Evolutionary conservation across 371 early-diverging fungal genomes (phyloP).

Genomic region (Nematocida sp.): DNA sequence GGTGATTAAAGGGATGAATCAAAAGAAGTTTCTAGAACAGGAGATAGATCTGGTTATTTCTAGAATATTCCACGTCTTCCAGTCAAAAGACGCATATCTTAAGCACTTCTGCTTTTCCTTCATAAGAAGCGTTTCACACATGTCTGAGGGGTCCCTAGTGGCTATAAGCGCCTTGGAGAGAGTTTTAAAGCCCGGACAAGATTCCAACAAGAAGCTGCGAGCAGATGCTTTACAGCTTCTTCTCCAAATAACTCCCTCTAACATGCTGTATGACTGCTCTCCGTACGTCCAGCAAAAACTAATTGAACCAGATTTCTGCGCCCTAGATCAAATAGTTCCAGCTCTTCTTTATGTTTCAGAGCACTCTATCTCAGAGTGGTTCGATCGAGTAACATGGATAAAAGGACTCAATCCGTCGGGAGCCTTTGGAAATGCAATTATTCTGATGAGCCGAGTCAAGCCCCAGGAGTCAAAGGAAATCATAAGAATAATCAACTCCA

Average conservation of each 20-base stretch:
- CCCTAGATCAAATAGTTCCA: conserved; percentile 51
- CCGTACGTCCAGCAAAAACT: conserved; percentile 61
- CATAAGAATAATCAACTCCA: background rate
- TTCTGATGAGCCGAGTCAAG: conserved; percentile 22
- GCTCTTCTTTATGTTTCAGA: conserved; percentile 40
- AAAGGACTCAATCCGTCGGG: conserved; percentile 40
- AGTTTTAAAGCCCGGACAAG: conserved; percentile 46
- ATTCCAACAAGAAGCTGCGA: conserved; percentile 37
- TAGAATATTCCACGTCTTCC: conserved; percentile 59
- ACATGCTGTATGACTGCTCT: conserved; percentile 63
- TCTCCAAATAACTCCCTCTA: conserved; percentile 59
- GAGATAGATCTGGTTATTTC: conserved; percentile 55
- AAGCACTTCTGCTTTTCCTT: conserved; percentile 54
- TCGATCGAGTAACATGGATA: conserved; percentile 35
- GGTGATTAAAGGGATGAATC: conserved; percentile 54
- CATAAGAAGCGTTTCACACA: conserved; percentile 36
- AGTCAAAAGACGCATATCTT: conserved; percentile 61
- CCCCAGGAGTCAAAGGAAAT: conserved; percentile 35
- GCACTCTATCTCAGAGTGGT: conserved; percentile 48
- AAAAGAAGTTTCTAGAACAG: conserved; percentile 29
- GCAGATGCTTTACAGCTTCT: conserved; percentile 54
- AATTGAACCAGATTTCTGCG: conserved; percentile 32
- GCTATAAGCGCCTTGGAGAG: conserved; percentile 61
- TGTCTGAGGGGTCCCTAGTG: conserved; percentile 58
- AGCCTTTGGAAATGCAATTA: conserved; percentile 55